phyloP scores from a whole-genome alignment of 2,329 filamentous ascomycete genomes.

The Phaeosphaeria sp. region DNA sequence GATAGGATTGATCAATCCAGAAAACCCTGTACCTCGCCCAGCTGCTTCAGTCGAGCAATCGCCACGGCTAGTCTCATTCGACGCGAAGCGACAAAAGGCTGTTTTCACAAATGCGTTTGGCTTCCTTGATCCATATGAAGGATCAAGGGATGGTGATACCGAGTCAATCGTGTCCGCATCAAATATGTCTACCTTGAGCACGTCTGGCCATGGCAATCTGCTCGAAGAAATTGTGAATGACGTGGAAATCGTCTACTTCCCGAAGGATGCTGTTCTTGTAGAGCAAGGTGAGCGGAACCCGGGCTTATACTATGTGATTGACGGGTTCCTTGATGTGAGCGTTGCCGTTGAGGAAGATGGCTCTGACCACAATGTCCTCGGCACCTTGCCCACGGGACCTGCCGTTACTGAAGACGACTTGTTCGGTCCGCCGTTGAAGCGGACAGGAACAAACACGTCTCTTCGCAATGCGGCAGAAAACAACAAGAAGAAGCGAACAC shows the following conservation, averaged over 20 bases:
- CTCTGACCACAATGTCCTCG: conserved; percentile 52
- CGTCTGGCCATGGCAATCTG: conserved; percentile 68
- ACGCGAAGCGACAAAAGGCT: conserved; percentile 79
- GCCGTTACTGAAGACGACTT: conserved; percentile 47
- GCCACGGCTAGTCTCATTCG: conserved; percentile 82
- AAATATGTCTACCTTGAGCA: conserved; percentile 55
- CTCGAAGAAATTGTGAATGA: conserved; percentile 88
- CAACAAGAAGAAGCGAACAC: conserved; percentile 58
- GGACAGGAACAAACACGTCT: conserved; percentile 32
- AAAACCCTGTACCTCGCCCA: conserved; percentile 67
- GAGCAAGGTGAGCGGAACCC: conserved; percentile 98
- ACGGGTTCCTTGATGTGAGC: conserved; percentile 94
- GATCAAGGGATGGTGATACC: conserved; percentile 78
- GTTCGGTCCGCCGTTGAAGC: conserved; percentile 37
- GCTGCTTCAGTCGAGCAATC: conserved; percentile 81
- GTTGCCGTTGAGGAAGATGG: conserved; percentile 74
- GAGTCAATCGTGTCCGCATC: conserved; percentile 75
- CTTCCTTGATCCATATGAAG: conserved; percentile 85
- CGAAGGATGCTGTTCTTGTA: conserved; percentile 89
- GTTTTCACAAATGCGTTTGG: conserved; percentile 89
- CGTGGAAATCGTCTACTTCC: conserved; percentile 96
- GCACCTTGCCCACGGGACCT: conserved; percentile 46
- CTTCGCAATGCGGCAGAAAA: conserved; percentile 36
- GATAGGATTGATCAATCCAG: conserved; percentile 78
- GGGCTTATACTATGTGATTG: conserved; percentile 95